Evolutionary conservation across 352 stramenopile species (phyloP), one percentile per base, ranked within the genome.

Genomic region (Globisporangium spiculum): DNA sequence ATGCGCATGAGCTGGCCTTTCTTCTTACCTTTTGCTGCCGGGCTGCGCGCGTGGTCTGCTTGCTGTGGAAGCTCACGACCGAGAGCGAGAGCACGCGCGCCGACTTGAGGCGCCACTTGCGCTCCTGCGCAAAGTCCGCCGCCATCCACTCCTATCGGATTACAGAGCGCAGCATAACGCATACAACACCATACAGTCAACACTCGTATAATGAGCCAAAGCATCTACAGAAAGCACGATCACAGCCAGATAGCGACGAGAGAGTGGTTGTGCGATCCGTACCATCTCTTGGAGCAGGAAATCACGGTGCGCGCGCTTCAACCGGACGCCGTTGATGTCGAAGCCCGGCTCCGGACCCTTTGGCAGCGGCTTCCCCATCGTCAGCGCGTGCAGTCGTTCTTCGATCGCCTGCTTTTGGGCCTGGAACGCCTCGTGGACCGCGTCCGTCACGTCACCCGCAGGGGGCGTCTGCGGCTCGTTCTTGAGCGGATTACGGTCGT

Each of bases 71-170:
- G 22, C 67, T 78, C 22, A 80, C 63, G 2, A 97, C 75, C 18
- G 83, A 84, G 57, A 86, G 85, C 3, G 75, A 74, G 38, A 97
- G 68, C 68, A 82, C 88, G 41, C 94, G 95, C 16, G 84, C 84
- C 57, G 84, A 83, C 62, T 89, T 88, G 18, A 84, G 30, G 26
- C 96, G 88, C 76, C 90, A 95, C 68, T 94, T 92, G 54, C 91
- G 78, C 73, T 98, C 95, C 65, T 96, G 84, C 34, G 74, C 65
- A 75, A 98, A 98, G 67, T 98, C 95, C 1, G 91, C 88, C 5
- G 93, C 80, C 90, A 98, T 97, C 95, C 94, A 98, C 68, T 92
- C 80, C 83, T 78, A 55, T 27, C 18, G 16, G 7, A n/a, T 27
- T 10, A 24, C 59, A 63, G 4, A n/a, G 7, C 1, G 18, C n/a